Base-by-base conservation (phyloP, 2,329 filamentous ascomycete species). In the Sphaerulina musiva region DNA sequence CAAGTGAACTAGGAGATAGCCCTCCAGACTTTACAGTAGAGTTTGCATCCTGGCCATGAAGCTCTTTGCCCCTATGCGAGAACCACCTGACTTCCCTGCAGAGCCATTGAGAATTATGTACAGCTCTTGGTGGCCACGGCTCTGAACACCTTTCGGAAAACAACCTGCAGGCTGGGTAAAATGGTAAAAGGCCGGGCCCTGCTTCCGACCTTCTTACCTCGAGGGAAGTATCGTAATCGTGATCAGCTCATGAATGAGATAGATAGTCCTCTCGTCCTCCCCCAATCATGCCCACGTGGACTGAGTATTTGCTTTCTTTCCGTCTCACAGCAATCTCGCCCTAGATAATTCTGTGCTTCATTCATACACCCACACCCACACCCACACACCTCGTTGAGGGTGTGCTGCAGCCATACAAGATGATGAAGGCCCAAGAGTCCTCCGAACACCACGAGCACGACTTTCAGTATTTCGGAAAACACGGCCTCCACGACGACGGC, bases 11-110 rank as follows among this genome's bases (percentile, higher is more conserved):
- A 17, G 14, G 14, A 17, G 14, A 17, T 17, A 29, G 5, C 26
- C 5, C 26, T 29, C 26, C 26, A 29, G 26, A 29, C 26, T 29
- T 29, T 29, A 29, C 26, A 29, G 26, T 29, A 51, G 46, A 53
- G 42, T 50, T 51, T 17, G 34, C 36, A 51, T 53, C 53, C 53
- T 50, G 50, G 41, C 31, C 51, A 34, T 32, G 39, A 10, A 53
- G 49, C 53, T 54, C 49, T 41, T 44, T 7, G 44, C 48, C 39
- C 51, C 42, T 46, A 48, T 49, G 44, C 53, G 38, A 46, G 39
- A 23, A 38, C 32, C 44, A 51, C 55, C 49, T 45, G 52, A 50
- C 36, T 48, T 39, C 48, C 51, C 49, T 53, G 53, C 46, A 53
- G 39, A 8, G 50, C 23, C 39, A 44, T 49, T 51, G 44, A 14